Percentiles rank a stretch among this genome's conserved stretches.
Conservation (phyloP, 345 rosid genomes). For the Melaleuca alternifolia region DNA sequence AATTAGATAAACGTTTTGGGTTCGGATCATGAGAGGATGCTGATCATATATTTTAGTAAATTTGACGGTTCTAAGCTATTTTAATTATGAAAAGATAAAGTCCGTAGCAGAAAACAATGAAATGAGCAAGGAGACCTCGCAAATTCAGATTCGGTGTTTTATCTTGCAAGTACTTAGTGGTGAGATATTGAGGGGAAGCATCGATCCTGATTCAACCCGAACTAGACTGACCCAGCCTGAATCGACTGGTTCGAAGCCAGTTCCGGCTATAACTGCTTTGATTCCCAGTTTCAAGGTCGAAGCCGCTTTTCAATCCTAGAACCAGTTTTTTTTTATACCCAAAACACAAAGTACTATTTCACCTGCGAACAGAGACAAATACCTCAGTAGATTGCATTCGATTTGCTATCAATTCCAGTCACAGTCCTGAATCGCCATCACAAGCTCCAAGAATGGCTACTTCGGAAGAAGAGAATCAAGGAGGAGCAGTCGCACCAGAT, state of each 20-base stretch:
- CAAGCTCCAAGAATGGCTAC: neutral
- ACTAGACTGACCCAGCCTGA: no score
- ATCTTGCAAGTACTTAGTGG: neutral
- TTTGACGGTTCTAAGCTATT: neutral
- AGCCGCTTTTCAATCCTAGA: neutral
- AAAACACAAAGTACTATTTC: neutral
- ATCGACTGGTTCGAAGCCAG: neutral
- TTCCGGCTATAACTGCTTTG: neutral
- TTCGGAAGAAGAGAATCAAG: constrained; percentile 23
- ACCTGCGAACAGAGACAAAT: neutral
- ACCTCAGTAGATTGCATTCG: neutral
- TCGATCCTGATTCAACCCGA: no score
- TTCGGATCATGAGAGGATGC: neutral
- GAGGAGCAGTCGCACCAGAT: constrained; percentile 33
- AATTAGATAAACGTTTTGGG: neutral
- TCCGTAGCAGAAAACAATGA: neutral
- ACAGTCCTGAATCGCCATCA: neutral
- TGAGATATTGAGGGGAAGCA: neutral
- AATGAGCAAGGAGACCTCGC: neutral
- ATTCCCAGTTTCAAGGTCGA: neutral
- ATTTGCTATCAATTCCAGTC: neutral
- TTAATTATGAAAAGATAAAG: neutral
- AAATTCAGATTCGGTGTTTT: neutral
- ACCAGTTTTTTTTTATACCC: neutral
- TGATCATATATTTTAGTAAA: neutral